phyloP scores from a whole-genome alignment of 140 eudicot genomes.

The Anethum foeniculum region DNA sequence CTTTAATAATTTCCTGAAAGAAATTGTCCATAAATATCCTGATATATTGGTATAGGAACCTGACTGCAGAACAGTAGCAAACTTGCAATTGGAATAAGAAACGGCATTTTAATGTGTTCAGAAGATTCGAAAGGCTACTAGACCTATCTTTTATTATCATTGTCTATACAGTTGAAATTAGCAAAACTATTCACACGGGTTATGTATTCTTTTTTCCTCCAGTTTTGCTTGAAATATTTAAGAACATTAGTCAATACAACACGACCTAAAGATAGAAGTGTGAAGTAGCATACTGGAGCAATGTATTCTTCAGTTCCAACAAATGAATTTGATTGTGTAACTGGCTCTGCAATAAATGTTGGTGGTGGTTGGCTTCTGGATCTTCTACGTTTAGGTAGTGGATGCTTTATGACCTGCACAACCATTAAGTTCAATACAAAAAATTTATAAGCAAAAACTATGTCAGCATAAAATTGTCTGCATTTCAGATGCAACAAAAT shows the following conservation, averaged over 20 bases:
- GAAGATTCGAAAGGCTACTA: background rate
- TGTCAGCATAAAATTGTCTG: background rate
- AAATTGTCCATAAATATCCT: constrained; percentile 15
- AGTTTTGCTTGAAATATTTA: background rate
- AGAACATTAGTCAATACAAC: background rate
- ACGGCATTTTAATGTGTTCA: background rate
- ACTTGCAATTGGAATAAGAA: background rate
- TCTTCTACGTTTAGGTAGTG: constrained; percentile 50
- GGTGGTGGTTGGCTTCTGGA: constrained; percentile 83
- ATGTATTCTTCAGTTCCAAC: constrained; percentile 99
- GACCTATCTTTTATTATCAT: too few species aligned
- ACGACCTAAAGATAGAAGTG: background rate
- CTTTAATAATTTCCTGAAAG: constrained; percentile 90
- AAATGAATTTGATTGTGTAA: constrained; percentile 87
- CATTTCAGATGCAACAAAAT: background rate
- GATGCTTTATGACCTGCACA: constrained; percentile 71
- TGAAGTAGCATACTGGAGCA: constrained; percentile 69
- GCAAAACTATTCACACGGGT: background rate
- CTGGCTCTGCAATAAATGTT: constrained; percentile 71
- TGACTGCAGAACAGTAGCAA: background rate
- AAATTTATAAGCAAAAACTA: background rate
- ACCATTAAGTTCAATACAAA: background rate
- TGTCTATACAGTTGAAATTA: background rate
- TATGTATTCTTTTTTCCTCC: background rate
- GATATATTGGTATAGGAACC: background rate